Percentiles rank a stretch among this genome's conserved stretches.
phyloP scores from a whole-genome alignment of 202 grass and related monocot species.

The Elaeis oleifera region DNA sequence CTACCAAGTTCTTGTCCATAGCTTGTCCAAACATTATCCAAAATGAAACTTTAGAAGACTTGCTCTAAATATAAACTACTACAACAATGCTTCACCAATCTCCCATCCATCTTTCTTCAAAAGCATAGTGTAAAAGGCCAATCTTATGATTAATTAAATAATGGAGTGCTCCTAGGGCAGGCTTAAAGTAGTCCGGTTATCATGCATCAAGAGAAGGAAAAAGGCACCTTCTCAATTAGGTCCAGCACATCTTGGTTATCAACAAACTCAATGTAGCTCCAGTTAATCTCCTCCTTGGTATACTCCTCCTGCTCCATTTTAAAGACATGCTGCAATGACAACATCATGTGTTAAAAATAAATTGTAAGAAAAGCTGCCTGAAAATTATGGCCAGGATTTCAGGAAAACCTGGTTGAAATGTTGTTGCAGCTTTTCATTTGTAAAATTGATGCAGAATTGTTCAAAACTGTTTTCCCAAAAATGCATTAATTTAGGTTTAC shows the following conservation, averaged over 20 bases:
- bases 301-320: constrained; percentile 99
- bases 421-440: constrained; percentile 98
- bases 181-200: neutral
- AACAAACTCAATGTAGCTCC: constrained; percentile 99
- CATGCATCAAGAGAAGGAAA: neutral
- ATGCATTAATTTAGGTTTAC: constrained; percentile 8
- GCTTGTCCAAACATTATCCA: no score
- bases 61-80: no score
- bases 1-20: no score
- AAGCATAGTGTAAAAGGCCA: no score
- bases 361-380: constrained; percentile 14
- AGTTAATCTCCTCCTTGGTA: constrained; percentile 94
- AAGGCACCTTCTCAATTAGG: constrained; percentile 91
- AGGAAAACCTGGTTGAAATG: constrained; percentile 93
- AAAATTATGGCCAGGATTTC: constrained; percentile 13
- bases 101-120: no score
- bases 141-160: no score
- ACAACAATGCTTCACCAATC: no score
- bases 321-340: constrained; percentile 83
- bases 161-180: no score
- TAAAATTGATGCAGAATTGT: constrained; percentile 99
- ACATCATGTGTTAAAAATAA: constrained; percentile 33
- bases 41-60: no score
- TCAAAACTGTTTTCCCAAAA: constrained; percentile 70
- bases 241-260: constrained; percentile 99